Base-by-base conservation (phyloP, 257 asterid genomes). In the Solanum ossicruentum region DNA sequence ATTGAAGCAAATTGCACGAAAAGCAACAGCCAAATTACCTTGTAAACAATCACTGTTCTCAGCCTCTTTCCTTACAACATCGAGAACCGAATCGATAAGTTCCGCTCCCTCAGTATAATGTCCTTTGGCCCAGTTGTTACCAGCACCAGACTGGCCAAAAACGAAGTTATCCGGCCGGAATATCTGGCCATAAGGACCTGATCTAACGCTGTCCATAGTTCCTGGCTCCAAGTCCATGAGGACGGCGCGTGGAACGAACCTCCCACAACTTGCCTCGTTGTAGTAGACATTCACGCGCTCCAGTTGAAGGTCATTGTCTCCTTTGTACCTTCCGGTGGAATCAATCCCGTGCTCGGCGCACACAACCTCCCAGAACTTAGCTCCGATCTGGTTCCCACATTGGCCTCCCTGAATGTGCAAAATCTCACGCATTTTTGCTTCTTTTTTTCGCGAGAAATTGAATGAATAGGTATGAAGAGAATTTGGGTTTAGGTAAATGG, bases 401-500 rank as follows among this genome's bases (percentile, higher is more conserved):
- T 93, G 97, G 54, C 97, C 97, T 21, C 94, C 97, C 75, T 93
- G 97, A n/a, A 93, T 93, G 91, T 93, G 97, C 81, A 93, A 83
- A 82, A 92, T 93, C 87, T 93, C 96, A 88, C 97, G 93, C 97
- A 92, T 93, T 87, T 87, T 88, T 21, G 47, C 63, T 65, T 10
- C 60, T 20, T 73, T 18, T 18, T 20, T 16, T 47, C 57, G 13
- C 8, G 75, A 47, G 55, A 84, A 75, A 65, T 16, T 51, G 78
- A 58, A 81, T 9, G 81, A 26, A 15, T 65, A 57, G 16, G 21
- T 8, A 23, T 18, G 63, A 85, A 58, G 51, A 72, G 84, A 63
- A 49, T 12, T 75, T 75, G 45, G 23, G 82, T 75, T 54, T 41
- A 18, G 20, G 85, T 18, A 79, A 85, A 67, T 85, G 87, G 85